A percentile compares a stretch with the other conserved stretches of the same genome.
phyloP scores from a whole-genome alignment of 73 alveolate genomes.

The Paramecium tetraurelia region DNA sequence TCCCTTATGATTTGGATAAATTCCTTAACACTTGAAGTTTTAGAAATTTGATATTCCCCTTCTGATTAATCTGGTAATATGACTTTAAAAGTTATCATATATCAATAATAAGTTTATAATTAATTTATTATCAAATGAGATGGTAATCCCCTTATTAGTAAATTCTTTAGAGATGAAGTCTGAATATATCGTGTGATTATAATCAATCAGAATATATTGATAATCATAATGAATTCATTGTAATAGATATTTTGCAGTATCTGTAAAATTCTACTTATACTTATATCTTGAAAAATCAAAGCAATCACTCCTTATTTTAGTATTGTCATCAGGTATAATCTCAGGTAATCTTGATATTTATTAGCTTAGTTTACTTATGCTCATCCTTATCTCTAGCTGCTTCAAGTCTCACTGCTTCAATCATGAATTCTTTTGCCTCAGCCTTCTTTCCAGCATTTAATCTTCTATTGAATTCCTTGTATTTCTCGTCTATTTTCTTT shows the following conservation, averaged over 20 bases:
- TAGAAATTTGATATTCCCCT: background rate
- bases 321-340: background rate
- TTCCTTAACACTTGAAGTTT: background rate
- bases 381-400: slow-evolving; percentile 66
- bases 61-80: background rate
- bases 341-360: background rate
- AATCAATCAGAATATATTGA: background rate
- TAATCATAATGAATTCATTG: background rate
- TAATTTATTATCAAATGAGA: background rate
- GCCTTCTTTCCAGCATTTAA: slow-evolving; percentile 81
- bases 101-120: background rate
- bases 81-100: background rate
- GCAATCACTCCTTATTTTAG: slow-evolving; percentile 13
- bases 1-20: background rate
- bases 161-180: too few relatives aligned
- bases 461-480: slow-evolving; percentile 70
- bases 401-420: slow-evolving; percentile 76
- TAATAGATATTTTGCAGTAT: background rate
- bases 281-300: slow-evolving; percentile 52
- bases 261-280: slow-evolving; percentile 19
- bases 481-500: slow-evolving; percentile 70
- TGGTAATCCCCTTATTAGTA: too few relatives aligned
- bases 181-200: background rate
- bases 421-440: slow-evolving; percentile 74
- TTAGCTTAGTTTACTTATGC: background rate